A percentile compares a stretch with the other conserved stretches of the same genome.
phyloP scores from a whole-genome alignment of 208 protist species.

The Acanthamoeba castellanii region DNA sequence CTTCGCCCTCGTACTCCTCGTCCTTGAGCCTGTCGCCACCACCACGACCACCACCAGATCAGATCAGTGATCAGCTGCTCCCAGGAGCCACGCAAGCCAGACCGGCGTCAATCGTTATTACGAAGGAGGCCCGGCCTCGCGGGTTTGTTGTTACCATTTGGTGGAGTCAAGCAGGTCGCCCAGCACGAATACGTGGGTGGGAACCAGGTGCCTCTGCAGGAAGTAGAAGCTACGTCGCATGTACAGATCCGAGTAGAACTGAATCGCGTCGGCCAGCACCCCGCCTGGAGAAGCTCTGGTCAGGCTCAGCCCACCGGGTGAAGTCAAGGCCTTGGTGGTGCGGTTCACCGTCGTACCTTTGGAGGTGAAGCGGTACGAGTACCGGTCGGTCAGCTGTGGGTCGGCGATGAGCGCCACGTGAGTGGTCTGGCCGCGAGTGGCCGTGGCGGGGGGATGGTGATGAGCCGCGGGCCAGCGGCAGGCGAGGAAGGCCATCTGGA shows the following conservation, averaged over 20 bases:
- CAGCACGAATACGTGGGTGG: conserved; percentile 43
- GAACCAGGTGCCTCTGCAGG: neutral
- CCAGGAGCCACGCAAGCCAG: neutral
- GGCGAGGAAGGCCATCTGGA: neutral
- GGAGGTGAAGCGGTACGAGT: conserved; percentile 44
- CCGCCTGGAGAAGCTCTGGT: neutral
- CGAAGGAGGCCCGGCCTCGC: neutral
- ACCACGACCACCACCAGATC: too few species aligned
- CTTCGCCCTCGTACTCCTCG: neutral
- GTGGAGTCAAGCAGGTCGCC: conserved; percentile 58
- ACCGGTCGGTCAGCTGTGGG: conserved; percentile 55
- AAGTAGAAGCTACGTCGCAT: conserved; percentile 25
- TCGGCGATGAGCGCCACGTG: conserved; percentile 45
- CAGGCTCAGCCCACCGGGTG: neutral
- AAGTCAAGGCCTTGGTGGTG: neutral
- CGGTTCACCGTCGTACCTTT: neutral
- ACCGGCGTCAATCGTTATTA: neutral
- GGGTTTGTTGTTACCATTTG: neutral
- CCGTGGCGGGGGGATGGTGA: neutral
- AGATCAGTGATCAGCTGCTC: neutral
- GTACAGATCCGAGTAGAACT: conserved; percentile 65
- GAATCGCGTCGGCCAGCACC: neutral
- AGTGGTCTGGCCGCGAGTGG: neutral
- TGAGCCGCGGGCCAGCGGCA: neutral
- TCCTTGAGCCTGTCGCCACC: neutral